Conservation (phyloP, 495 filamentous ascomycete species). For the Lepidopterella palustris region DNA sequence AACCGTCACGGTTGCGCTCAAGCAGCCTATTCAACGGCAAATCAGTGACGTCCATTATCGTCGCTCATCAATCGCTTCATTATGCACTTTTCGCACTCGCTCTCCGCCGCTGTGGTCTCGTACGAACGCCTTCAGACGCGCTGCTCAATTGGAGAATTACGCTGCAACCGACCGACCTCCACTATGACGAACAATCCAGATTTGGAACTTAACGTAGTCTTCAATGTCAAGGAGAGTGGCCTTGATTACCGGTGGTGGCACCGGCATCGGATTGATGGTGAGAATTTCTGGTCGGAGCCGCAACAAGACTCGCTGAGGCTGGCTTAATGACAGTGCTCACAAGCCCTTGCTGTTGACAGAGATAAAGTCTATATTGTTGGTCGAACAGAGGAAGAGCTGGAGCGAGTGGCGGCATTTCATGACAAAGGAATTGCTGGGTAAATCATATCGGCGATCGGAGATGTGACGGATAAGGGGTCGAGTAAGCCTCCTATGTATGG, state of each 20-base stretch:
- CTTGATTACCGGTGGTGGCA: constrained; percentile 45
- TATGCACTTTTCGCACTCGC: neutral
- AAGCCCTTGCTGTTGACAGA: too few relatives aligned
- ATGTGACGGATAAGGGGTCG: too few relatives aligned
- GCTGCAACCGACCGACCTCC: neutral
- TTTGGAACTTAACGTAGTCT: constrained; percentile 44
- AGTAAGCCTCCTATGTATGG: too few relatives aligned
- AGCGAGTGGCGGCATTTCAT: too few relatives aligned
- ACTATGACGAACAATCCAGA: constrained; percentile 40
- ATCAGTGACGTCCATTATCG: neutral
- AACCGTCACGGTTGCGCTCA: too few relatives aligned
- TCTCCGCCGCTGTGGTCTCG: neutral
- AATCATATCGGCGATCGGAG: too few relatives aligned
- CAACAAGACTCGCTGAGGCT: neutral
- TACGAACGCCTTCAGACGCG: neutral
- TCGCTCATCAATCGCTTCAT: neutral
- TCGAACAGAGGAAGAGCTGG: too few relatives aligned
- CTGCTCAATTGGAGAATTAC: neutral
- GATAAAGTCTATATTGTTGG: too few relatives aligned
- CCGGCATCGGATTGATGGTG: constrained; percentile 26
- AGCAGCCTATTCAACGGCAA: too few relatives aligned
- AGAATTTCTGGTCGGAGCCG: neutral
- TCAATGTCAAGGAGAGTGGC: constrained; percentile 53
- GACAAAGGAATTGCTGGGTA: too few relatives aligned
- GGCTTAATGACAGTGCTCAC: too few relatives aligned